Evolutionary conservation across 441 rosid genomes (phyloP), one percentile per base, ranked within the genome.

Genomic region (Isatis lusitanica): DNA sequence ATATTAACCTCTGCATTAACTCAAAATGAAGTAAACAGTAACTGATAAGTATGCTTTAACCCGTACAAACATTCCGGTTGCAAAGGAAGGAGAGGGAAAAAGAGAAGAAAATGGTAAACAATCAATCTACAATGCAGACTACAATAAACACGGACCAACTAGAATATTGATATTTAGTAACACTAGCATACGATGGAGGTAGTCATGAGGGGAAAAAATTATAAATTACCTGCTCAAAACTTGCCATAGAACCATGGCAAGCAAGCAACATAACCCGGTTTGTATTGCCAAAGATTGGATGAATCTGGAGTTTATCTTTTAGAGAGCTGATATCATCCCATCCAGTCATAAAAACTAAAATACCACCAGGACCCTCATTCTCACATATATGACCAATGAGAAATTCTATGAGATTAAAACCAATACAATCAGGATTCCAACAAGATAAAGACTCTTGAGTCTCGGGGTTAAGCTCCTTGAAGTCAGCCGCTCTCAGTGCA

Each of bases 211-310:
- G 24, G 57, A 43, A 31, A 17, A 40, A 17, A 1, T 6, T 47
- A 36, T 12, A 47, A 35, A 31, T 79, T 70, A 93, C 98, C 97
- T 93, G 98, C 84, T 93, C 98, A 66, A 90, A 80, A 82, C 91
- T 91, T 70, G 93, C 91, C 98, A 93, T 91, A 77, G 97, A 90
- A 76, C 98, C 96, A 86, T 93, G 98, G 81, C 98, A 93, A 26
- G 93, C 83, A 77, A 90, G 96, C 80, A 93, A 79, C 79, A 87
- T 75, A 80, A 86, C 94, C 70, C 74, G 82, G 71, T 70, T 69
- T 18, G 96, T 86, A 85, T 93, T 85, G 68, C 98, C 96, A 47
- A 93, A 73, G 66, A 85, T 53, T 47, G 87, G 85, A 83, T 93
- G 87, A 72, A 84, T 75, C 78, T 73, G 88, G 48, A 91, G 89